Conservation (phyloP, 1,284 basidiomycete genomes). For the Boletus hoseneyae region DNA sequence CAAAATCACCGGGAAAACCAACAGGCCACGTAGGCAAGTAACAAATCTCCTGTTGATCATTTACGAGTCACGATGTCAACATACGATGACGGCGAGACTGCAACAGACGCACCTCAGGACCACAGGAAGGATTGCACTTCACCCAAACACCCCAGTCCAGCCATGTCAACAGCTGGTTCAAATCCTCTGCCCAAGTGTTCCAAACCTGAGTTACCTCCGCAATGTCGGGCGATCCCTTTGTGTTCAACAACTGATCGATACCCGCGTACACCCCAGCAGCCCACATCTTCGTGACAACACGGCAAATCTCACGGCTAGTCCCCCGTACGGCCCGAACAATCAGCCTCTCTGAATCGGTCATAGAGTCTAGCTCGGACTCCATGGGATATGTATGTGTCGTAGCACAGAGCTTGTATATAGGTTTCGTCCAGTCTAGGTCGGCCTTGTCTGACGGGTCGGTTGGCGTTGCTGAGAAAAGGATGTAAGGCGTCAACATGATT, state of each 20-base stretch:
- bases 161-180: constrained; percentile 34
- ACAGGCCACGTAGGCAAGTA: constrained; percentile 26
- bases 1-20: background rate
- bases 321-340: constrained; percentile 34
- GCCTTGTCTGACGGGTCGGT: background rate
- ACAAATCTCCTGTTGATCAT: background rate
- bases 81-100: background rate
- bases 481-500: too few species aligned
- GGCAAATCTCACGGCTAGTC: constrained; percentile 42
- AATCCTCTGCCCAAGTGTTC: constrained; percentile 24
- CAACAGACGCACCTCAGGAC: constrained; percentile 26
- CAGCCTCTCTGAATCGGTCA: constrained; percentile 31
- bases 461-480: too few species aligned
- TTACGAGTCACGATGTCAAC: background rate
- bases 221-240: background rate
- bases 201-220: constrained; percentile 11
- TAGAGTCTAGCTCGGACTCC: too few species aligned
- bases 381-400: too few species aligned
- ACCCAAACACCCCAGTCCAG: constrained; percentile 41
- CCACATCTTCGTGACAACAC: constrained; percentile 26
- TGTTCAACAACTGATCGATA: too few species aligned
- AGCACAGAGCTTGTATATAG: constrained; percentile 24
- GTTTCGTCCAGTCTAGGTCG: constrained; percentile 22
- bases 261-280: too few species aligned
- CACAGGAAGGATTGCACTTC: constrained; percentile 35